Base-by-base conservation (phyloP, 2,329 filamentous ascomycete species). In the Tolypocladium ophioglossoides region DNA sequence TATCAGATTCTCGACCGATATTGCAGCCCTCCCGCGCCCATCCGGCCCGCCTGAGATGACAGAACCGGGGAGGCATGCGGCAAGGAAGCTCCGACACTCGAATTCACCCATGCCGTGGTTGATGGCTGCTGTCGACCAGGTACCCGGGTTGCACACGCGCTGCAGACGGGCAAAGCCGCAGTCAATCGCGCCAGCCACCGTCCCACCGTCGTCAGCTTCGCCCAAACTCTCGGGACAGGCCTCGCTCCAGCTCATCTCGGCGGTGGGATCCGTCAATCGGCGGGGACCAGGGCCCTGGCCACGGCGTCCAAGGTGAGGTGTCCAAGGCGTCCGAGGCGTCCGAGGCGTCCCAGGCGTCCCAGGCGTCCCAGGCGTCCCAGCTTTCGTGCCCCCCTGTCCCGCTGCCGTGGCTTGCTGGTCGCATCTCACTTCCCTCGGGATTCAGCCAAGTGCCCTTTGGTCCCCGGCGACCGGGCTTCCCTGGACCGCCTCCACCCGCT, bases 381-480 rank as follows among this genome's bases (percentile, higher is more conserved):
- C 52, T 50, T 34, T 54, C 16, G 6, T 9, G 3, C 39, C 30
- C 50, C 40, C 50, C 40, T 8, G 35, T 27, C 41, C 24, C 35
- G 18, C 20, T 40, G 16, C 35, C 32, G 20, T 44, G 46, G 30
- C 34, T 50, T 20, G 27, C 32, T 30, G 47, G 47, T 58, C 54
- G 54, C 53, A 54, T 59, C 53, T 59, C 57, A 56, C 34, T 40
- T 56, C 55, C 39, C 48, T 55, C 54, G 54, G 56, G 54, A 52
- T 59, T 50, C 51, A 56, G 54, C 52, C 54, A 56, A 52, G 54
- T 37, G 6, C 39, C 44, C 41, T 41, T 41, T 51, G 54, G 51
- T 54, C 54, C 54, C 56, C 56, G 56, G 41, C 27, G 51, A 30
- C 47, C 27, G 46, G 35, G 38, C 46, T 48, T 50, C 39, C 54